Base-by-base conservation (phyloP, 2,329 filamentous ascomycete genomes). In the Alternaria gaisen region DNA sequence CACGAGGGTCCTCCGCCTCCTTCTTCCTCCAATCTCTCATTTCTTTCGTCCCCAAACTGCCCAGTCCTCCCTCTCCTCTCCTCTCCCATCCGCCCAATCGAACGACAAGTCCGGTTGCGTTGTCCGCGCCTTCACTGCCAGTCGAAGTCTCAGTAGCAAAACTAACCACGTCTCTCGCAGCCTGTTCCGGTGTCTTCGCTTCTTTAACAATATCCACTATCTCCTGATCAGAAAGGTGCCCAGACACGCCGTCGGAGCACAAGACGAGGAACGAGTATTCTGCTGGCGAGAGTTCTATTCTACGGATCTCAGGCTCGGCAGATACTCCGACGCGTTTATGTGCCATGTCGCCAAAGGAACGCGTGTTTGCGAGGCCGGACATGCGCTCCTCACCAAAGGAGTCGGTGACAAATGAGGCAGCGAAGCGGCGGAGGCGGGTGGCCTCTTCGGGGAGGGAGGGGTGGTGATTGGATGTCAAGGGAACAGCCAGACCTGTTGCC, bases 331-430 rank as follows among this genome's bases (percentile, higher is more conserved):
- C 90, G 54, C 94, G 91, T 80, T 99, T 99, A 58, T 89, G 92
- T 34, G 87, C 86, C 80, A 97, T 93, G 81, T 99, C 95, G 26
- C 95, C 95, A 76, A 99, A 98, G 4, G 95, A 87, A 30, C 95
- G 91, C 32, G 92, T 96, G 80, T 99, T 99, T 69, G 95, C 95
- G 0, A 99, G 85, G 0, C 95, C 94, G 14, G 90, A 90, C 79
- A 99, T 95, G 69, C 95, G 93, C 80, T 98, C 94, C 80, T 99
- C 95, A 74, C 95, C 95, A 77, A 99, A 99, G 34, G 92, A 96
- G 80, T 99, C 95, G 0, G 94, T 95, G 18, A 97, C 90, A 76
- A 98, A 94, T 3, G 90, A 90, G 30, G 91, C 88, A 1, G 93
- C 91, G 76, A 94, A 98, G 50, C 94, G 90, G 44, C 94, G 90